Conservation (phyloP, 225 moss, liverwort and hornwort species). For the Pseudisothecium myosuroides region DNA sequence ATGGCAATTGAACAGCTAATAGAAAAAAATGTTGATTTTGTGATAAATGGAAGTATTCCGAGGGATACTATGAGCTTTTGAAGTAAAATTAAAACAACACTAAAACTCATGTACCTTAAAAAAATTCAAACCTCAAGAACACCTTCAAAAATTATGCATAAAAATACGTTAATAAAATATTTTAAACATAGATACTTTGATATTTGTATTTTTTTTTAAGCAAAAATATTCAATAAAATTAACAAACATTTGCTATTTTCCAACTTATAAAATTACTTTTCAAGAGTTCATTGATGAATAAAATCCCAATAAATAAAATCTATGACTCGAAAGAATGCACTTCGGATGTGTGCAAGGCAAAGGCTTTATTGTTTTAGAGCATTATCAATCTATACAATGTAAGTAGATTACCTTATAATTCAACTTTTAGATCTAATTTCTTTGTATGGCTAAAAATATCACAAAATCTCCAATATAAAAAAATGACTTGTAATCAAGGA, state of each 20-base stretch:
- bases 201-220: background rate
- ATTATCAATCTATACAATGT: background rate
- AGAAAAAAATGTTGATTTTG: background rate
- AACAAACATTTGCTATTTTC: background rate
- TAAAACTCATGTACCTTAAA: background rate
- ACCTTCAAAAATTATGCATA: background rate
- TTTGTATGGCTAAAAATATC: background rate
- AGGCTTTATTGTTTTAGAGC: background rate
- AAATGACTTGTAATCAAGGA: background rate
- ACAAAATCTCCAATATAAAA: background rate
- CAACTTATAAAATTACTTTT: background rate
- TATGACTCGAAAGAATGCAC: background rate
- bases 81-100: background rate
- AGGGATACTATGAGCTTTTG: background rate
- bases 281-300: background rate
- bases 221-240: background rate
- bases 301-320: background rate
- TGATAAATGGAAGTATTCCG: background rate
- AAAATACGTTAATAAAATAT: background rate
- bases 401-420: background rate
- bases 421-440: background rate
- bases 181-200: background rate
- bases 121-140: background rate
- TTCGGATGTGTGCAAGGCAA: background rate
- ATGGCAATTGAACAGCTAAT: background rate